Base-by-base conservation (phyloP, 2,329 filamentous ascomycete genomes). In the Epichloe scottii region DNA sequence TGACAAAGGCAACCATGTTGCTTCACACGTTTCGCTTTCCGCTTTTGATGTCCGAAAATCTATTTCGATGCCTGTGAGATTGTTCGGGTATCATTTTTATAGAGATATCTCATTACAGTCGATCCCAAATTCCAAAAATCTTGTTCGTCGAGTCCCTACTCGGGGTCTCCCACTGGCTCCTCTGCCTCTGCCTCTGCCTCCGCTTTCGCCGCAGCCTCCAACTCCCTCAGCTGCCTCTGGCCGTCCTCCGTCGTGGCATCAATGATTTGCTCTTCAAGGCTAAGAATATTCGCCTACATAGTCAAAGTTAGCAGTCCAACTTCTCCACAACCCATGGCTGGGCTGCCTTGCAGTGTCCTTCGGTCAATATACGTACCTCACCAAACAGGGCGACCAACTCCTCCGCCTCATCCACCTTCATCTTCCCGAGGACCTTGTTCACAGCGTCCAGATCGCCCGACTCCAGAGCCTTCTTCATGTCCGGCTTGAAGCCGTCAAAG, bases 201-300 rank as follows among this genome's bases (percentile, higher is more conserved):
- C 5, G 59, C 63, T 15, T 59, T 59, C 15, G 66, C 64, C 41
- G 67, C 67, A 26, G 77, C 75, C 65, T 89, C 84, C 54, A 95
- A 77, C 57, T 89, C 81, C 69, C 86, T 84, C 59, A 91, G 74
- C 63, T 83, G 82, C 65, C 83, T 79, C 72, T 84, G 78, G 3
- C 90, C 90, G 64, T 93, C 84, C 63, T 89, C 84, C 2, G 91
- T 95, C 44, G 89, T 98, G 1, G 89, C 88, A 69, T 98, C 93
- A 58, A 98, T 94, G 48, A 98, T 89, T 47, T 94, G 84, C 63
- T 95, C 84, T 66, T 97, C 89, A 48, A 98, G 67, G 65, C 87
- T 95, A 57, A 98, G 69, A 74, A 96, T 91, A 38, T 87, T 88
- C 15, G 89, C 89, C 71, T 84, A 56, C 49, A 40, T 10, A 10